A percentile compares a stretch with the other conserved stretches of the same genome.
Conservation (phyloP, 2,329 filamentous ascomycete species). For the Botrytis hyacinthi region DNA sequence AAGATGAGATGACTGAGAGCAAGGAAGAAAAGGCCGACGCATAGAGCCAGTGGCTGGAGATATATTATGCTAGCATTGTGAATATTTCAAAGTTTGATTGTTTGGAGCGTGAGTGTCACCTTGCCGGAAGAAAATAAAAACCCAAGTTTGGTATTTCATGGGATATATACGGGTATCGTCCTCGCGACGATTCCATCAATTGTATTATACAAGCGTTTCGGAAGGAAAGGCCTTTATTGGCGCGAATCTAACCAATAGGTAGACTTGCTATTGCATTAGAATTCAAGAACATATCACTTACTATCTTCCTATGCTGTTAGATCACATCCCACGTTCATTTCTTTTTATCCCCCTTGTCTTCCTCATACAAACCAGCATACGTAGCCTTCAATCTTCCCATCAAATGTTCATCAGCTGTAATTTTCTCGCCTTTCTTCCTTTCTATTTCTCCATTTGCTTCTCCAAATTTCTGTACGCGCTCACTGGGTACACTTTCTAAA, state of each 20-base stretch:
- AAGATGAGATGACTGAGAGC: background rate
- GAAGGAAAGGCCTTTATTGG: too few species aligned
- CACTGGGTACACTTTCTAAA: slow-evolving; percentile 59
- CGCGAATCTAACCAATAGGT: background rate
- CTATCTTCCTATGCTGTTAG: background rate
- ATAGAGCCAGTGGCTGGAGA: background rate
- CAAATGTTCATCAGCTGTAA: slow-evolving; percentile 64
- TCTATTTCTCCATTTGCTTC: slow-evolving; percentile 35
- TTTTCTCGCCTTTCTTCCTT: slow-evolving; percentile 47
- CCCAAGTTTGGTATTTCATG: background rate
- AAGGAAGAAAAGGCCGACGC: background rate
- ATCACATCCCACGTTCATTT: background rate
- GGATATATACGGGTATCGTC: background rate
- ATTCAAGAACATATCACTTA: background rate
- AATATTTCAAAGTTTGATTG: background rate
- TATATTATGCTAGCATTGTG: background rate
- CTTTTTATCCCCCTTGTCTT: slow-evolving; percentile 12
- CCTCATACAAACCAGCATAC: slow-evolving; percentile 55
- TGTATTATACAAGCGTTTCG: background rate
- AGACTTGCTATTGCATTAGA: background rate
- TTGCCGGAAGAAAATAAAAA: background rate
- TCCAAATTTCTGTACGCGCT: slow-evolving; percentile 48
- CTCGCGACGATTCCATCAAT: background rate
- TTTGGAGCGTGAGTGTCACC: background rate
- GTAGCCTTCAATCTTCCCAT: slow-evolving; percentile 59